Evolutionary conservation across 2,329 filamentous ascomycete species (phyloP), one percentile per base, ranked within the genome.

Genomic region (Colletotrichum chlorophyti): DNA sequence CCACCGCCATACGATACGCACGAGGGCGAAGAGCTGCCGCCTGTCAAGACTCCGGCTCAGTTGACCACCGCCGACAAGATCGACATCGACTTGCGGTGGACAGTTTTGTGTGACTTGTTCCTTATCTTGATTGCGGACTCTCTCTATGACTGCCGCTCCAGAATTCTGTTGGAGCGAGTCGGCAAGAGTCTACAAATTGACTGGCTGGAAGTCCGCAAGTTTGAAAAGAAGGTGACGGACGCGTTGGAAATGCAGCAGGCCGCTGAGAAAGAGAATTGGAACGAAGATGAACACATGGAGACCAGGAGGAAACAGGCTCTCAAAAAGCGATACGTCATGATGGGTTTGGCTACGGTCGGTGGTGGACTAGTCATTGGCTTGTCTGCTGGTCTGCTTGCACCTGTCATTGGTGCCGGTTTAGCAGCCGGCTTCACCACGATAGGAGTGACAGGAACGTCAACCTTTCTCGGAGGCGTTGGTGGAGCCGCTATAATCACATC

Each of bases 161-260:
- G 95, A 63, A 83, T 88, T 35, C 79, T 99, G 24, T 78, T 99
- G 6, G 94, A 98, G 74, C 82, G 85, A 53, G 92, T 98, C 1
- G 95, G 90, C 31, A 82, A 85, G 49, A 89, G 90, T 60, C 83
- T 99, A 65, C 87, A 91, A 37, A 88, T 99, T 7, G 83, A 89
- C 11, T 96, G 91, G 92, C 80, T 96, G 51, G 95, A 99, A 64
- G 96, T 98, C 57, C 96, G 93, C 74, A 88, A 92, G 34, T 99
- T 99, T 68, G 95, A 99, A 76, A 98, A 97, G 76, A 89, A 93
- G 50, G 92, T 99, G 6, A 97, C 95, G 7, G 95, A 99, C 74
- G 93, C 95, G 1, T 79, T 99, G 19, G 95, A 99, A 74, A 97
- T 99, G 92, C 94, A 98, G 74, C 93, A 98, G 73, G 88, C 91